These are phyloP conservation scores for Fusarium penzigii DNA, from an alignment of 2,329 filamentous ascomycete species.

Conservation along the genomic window DNA sequence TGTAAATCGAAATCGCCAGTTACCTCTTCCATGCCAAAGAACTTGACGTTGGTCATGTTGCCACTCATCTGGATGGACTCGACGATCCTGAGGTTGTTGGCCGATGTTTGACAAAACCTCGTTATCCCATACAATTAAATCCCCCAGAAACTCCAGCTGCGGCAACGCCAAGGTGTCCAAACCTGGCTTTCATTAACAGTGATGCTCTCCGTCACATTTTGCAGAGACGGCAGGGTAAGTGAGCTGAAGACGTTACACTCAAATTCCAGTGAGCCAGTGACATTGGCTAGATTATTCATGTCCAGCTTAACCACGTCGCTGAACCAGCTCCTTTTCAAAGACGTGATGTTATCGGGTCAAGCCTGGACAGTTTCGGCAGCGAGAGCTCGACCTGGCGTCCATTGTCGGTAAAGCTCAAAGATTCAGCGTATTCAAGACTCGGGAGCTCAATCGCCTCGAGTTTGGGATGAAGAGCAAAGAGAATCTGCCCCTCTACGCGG, in stretches of 20 bases:
- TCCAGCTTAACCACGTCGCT: background rate
- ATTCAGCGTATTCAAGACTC: background rate
- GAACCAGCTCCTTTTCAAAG: background rate
- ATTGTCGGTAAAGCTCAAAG: background rate
- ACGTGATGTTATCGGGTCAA: background rate
- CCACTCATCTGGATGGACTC: background rate
- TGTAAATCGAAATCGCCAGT: background rate
- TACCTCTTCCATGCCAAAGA: constrained; percentile 1
- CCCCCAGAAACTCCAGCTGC: background rate
- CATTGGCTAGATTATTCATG: background rate
- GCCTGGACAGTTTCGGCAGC: background rate
- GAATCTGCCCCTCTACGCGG: background rate
- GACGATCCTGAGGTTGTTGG: background rate
- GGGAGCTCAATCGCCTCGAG: background rate
- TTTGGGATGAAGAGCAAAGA: background rate
- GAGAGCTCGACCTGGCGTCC: background rate
- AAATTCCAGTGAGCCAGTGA: background rate
- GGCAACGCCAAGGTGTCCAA: background rate
- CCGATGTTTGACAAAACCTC: background rate
- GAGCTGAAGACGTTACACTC: background rate
- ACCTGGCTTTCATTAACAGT: background rate
- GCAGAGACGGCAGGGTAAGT: background rate
- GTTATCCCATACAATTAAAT: background rate
- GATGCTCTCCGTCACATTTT: background rate
- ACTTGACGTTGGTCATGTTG: constrained; percentile 1